A percentile compares a stretch with the other conserved stretches of the same genome.
Conservation (phyloP, 805 yeast genomes). For the Isabelozyma gotoi region DNA sequence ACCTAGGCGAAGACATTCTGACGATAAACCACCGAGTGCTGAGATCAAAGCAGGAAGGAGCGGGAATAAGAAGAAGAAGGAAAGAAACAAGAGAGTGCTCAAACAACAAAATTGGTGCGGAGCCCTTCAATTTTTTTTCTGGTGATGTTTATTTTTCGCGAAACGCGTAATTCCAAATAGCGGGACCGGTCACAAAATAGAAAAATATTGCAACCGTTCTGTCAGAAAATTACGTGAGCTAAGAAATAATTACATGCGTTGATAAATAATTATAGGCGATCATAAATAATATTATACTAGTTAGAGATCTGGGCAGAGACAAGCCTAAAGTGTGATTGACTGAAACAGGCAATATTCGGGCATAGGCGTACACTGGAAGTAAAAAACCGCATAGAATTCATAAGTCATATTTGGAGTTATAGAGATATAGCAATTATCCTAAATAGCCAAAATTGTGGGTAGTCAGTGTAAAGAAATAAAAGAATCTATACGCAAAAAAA, state of each 20-base stretch:
- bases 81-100: not conserved
- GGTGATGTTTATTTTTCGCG: not conserved
- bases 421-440: not conserved
- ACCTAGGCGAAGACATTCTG: slow-evolving; percentile 10
- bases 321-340: not conserved
- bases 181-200: not conserved
- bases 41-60: no score
- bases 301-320: not conserved
- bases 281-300: no score
- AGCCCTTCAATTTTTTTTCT: no score
- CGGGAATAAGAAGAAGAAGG: not conserved
- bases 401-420: not conserved
- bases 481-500: not conserved
- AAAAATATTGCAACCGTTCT: no score
- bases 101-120: not conserved
- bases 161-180: not conserved
- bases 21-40: no score
- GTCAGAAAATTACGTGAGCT: no score
- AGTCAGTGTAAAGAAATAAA: not conserved
- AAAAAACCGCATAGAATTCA: not conserved
- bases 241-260: no score
- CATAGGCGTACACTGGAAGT: not conserved
- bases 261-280: no score
- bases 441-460: not conserved
- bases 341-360: not conserved